Base-by-base conservation (phyloP, 1,284 basidiomycete species). In the Cryptococcus amylolentus region DNA sequence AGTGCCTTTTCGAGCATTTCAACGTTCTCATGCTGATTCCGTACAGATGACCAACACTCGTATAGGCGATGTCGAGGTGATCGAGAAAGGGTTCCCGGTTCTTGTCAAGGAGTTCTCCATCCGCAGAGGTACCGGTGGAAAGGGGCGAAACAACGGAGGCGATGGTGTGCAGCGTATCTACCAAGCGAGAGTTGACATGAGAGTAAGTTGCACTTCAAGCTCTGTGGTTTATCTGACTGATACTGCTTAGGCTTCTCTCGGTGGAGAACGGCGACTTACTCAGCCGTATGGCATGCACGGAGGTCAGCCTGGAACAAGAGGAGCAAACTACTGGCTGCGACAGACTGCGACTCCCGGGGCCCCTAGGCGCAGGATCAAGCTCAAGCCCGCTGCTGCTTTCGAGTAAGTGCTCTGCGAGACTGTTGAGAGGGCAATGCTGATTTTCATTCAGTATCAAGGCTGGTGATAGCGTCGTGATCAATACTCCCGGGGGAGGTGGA, bases 201-300 rank as follows among this genome's bases (percentile, higher is more conserved):
- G 56, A 1, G 58, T 52, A 27, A 53, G 54, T 51, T 49, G 49
- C 3, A 6, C 42, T 44, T 5, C 18, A 20, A 12, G 42, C 4
- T 5, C 42, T 44, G 42, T 26, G 18, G 9, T 10, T 2, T 44
- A 18, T 44, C 14, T 44, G 16, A 9, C 42, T 44, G 42, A 44
- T n/a, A 6, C 42, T 44, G 16, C 26, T n/a, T n/a, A 53, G 51
- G 51, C 27, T 35, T 49, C 89, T 9, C 94, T 97, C 41, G 54
- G 71, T 13, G 71, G 68, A 1, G 67, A 92, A 86, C 82, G 95
- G 56, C 83, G 95, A n/a, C 91, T 92, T 0, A 84, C 89, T 38
- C 86, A 87, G 60, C 95, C 95, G 13, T 97, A 95, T 72, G 95
- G 95, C 3, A 76, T 94, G 73, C 85, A 88, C 62, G 94, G 94